These are phyloP conservation scores for Jimgerdemannia lactiflua DNA, from an alignment of 192 early-diverging fungal species.

Conservation along the genomic window DNA sequence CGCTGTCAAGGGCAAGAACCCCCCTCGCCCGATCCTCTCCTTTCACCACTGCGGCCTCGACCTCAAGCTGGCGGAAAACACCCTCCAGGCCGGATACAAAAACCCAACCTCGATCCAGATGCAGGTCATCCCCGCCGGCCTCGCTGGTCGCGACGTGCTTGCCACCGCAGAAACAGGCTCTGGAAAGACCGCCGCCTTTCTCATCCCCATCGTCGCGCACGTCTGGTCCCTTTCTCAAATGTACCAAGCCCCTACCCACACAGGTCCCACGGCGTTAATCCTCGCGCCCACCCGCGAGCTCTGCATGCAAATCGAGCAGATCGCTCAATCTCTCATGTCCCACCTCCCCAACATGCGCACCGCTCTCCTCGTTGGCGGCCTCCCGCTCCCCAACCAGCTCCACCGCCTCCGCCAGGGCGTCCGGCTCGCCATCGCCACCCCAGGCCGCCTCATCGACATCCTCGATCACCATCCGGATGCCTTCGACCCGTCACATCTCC, in stretches of 20 bases:
- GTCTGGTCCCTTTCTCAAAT: slow-evolving; percentile 24
- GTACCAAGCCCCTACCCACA: slow-evolving; percentile 2
- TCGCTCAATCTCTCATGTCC: slow-evolving; percentile 31
- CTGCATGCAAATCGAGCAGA: slow-evolving; percentile 44
- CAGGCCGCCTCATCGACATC: slow-evolving; percentile 51
- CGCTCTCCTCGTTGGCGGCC: slow-evolving; percentile 50
- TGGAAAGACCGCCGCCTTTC: slow-evolving; percentile 49
- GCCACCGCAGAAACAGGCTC: slow-evolving; percentile 45
- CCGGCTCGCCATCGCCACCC: slow-evolving; percentile 56
- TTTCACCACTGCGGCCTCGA: slow-evolving; percentile 43
- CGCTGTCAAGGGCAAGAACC: slow-evolving; percentile 29
- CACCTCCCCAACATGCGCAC: slow-evolving; percentile 50
- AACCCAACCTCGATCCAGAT: slow-evolving; percentile 32
- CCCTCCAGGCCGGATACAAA: slow-evolving; percentile 20
- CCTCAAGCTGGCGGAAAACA: slow-evolving; percentile 33
- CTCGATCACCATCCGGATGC: slow-evolving; percentile 26
- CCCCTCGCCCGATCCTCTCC: slow-evolving; percentile 37
- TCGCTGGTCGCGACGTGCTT: slow-evolving; percentile 47
- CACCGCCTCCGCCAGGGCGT: slow-evolving; percentile 50
- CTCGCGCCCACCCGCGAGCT: slow-evolving; percentile 51
- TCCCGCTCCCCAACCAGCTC: slow-evolving; percentile 47
- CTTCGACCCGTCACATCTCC: slow-evolving; percentile 34
- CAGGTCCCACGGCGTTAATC: slow-evolving; percentile 42
- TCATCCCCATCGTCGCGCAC: slow-evolving; percentile 46
- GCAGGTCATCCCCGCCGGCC: slow-evolving; percentile 32